phyloP scores from a whole-genome alignment of 768 basidiomycete species.

The Xanthoconium purpureum region DNA sequence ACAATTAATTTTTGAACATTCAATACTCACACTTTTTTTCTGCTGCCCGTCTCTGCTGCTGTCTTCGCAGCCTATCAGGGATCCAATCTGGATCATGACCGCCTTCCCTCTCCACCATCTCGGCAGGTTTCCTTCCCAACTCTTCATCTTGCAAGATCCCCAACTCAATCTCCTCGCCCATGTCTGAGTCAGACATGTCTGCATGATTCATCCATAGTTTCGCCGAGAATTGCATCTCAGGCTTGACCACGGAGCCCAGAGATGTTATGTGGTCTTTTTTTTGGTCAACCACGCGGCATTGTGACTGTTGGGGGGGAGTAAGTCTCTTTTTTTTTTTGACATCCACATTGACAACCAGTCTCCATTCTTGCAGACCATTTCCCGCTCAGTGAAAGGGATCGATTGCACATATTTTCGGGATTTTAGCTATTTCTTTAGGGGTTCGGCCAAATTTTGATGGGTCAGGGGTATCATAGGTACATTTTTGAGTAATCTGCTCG shows the following conservation, averaged over 20 bases:
- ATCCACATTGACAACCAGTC: background rate
- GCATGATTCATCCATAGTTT: background rate
- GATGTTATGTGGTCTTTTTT: background rate
- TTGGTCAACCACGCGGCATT: background rate
- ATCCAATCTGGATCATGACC: background rate
- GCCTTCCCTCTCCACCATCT: background rate
- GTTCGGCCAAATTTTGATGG: background rate
- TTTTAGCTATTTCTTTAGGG: background rate
- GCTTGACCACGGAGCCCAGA: background rate
- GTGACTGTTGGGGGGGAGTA: background rate
- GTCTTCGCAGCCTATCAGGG: background rate
- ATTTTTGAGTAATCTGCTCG: background rate
- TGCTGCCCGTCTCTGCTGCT: background rate
- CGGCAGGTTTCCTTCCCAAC: background rate
- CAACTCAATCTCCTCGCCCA: background rate
- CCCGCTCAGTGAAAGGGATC: background rate
- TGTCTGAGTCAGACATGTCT: background rate
- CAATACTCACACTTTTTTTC: background rate
- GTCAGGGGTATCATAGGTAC: background rate
- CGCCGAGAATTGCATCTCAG: background rate
- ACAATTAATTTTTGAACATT: background rate
- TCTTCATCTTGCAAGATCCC: background rate
- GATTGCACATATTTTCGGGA: background rate
- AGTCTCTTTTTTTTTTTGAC: background rate
- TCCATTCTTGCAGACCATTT: too few species aligned